phyloP scores from a whole-genome alignment of 257 asterid genomes.

The Craterostigma plantagineum region DNA sequence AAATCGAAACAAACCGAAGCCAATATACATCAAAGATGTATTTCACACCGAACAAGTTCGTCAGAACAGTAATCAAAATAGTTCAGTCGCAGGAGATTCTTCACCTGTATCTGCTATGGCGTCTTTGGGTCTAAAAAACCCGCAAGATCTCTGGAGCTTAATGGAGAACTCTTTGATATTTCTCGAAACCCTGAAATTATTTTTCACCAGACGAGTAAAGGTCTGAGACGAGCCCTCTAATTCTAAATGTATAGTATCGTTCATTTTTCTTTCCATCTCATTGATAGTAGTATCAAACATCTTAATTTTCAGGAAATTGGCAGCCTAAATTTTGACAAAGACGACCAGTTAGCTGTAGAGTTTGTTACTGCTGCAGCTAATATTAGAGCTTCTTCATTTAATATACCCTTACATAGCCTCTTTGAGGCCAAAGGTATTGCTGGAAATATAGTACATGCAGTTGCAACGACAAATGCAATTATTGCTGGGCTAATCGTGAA shows the following conservation, averaged over 20 bases:
- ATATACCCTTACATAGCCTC: slow-evolving; percentile 88
- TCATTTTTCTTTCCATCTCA: slow-evolving; percentile 6
- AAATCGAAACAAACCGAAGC: slow-evolving; percentile 75
- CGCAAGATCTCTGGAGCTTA: slow-evolving; percentile 89
- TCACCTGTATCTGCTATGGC: slow-evolving; percentile 69
- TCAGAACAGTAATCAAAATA: slow-evolving; percentile 50
- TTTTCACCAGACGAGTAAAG: slow-evolving; percentile 57
- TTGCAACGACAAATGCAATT: slow-evolving; percentile 97
- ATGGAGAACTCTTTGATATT: slow-evolving; percentile 67
- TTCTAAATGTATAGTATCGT: slow-evolving; percentile 4
- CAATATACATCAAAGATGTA: slow-evolving; percentile 54
- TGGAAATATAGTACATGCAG: slow-evolving; percentile 96
- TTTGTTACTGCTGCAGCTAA: slow-evolving; percentile 97
- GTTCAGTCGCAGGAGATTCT: slow-evolving; percentile 22
- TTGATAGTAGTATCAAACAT: slow-evolving; percentile 2
- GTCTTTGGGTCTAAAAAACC: slow-evolving; percentile 66
- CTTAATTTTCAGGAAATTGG: slow-evolving; percentile 62
- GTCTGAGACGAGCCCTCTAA: slow-evolving; percentile 20
- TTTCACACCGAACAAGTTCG: slow-evolving; percentile 20
- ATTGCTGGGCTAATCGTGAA: slow-evolving; percentile 94
- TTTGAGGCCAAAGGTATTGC: slow-evolving; percentile 98
- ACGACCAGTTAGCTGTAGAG: slow-evolving; percentile 95
- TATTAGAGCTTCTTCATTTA: slow-evolving; percentile 95
- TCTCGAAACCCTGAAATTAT: slow-evolving; percentile 66
- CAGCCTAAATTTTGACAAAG: slow-evolving; percentile 85